A percentile compares a stretch with the other conserved stretches of the same genome.
Conservation (phyloP, 805 yeast genomes). For the Vanderwaltozyma yarrowii region DNA sequence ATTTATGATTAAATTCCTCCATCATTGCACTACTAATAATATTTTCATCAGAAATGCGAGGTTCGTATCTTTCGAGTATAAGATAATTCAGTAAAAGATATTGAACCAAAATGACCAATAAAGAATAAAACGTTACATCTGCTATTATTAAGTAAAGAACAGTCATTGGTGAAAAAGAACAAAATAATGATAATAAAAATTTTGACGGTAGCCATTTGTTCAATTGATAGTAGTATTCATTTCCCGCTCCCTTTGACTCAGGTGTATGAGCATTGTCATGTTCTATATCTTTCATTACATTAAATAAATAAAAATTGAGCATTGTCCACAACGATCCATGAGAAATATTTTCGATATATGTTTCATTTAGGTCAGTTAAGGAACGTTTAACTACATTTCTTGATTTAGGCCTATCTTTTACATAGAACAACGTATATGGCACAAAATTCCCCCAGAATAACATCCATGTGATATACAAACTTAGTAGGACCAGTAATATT, state of each 20-base stretch:
- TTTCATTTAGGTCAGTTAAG: slow-evolving; percentile 9
- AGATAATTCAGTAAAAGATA: slow-evolving; percentile 32
- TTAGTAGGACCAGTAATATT: slow-evolving; percentile 7
- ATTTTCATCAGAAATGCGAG: slow-evolving; percentile 46
- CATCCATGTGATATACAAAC: slow-evolving; percentile 9
- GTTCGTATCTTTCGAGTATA: slow-evolving; percentile 36
- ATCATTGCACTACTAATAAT: slow-evolving; percentile 49
- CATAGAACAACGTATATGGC: slow-evolving; percentile 17
- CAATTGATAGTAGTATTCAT: slow-evolving; percentile 43
- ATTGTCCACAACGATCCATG: slow-evolving; percentile 17
- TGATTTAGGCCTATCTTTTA: slow-evolving; percentile 5
- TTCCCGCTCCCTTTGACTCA: background rate
- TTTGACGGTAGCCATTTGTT: slow-evolving; percentile 59
- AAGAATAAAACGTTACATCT: slow-evolving; percentile 30
- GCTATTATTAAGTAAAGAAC: slow-evolving; percentile 33
- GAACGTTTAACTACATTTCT: background rate
- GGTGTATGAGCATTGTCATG: slow-evolving; percentile 3
- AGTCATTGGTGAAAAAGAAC: slow-evolving; percentile 51
- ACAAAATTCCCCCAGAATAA: slow-evolving; percentile 15
- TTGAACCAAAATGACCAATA: slow-evolving; percentile 29
- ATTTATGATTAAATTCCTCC: slow-evolving; percentile 53
- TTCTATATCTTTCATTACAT: slow-evolving; percentile 2
- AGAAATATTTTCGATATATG: slow-evolving; percentile 13
- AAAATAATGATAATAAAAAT: slow-evolving; percentile 41
- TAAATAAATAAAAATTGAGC: slow-evolving; percentile 10